Evolutionary conservation across 345 rosid genomes (phyloP), one percentile per base, ranked within the genome.

Genomic region (Moringa oleifera): DNA sequence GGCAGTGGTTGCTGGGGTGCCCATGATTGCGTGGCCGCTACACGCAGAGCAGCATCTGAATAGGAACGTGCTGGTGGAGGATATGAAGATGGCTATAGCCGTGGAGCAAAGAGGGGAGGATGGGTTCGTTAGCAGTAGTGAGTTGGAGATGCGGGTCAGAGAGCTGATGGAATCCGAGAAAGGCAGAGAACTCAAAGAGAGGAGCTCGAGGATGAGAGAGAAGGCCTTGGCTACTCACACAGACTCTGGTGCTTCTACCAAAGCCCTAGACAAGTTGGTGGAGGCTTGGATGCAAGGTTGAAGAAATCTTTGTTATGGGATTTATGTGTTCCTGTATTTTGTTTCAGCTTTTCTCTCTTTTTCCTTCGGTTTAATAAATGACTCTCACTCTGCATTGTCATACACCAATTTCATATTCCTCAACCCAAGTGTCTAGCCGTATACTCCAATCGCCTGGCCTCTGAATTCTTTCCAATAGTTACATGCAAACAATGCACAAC

Each of bases 31-130:
- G 3, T 72, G 71, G 71, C 75, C 75, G 28, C 73, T 81, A 6
- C 79, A 77, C 36, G 84, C 84, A 24, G 84, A 80, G 62, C 87
- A 82, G 36, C 64, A 73, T 57, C 68, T 57, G 25, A 80, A 80
- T 25, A 73, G 37, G 37, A 33, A 11, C 6, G 18, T 61, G 4
- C 17, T 87, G 50, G 92, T 84, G 65, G 84, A 77, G 9, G 90
- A 78, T 65, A 64, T 83, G 66, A 75, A 77, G 65, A 55, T 90
- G 1, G 90, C 80, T 2, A 59, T 84, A 33, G 51, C 80, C 2
- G 64, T 85, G 76, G 56, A 24, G 0, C 75, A 77, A n/a, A 17
- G 52, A 49, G 52, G 20, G 0, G 74, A 79, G 23, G 54, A 54
- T 0, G 85, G 86, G 31, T 70, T 77, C 1, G 88, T 85, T 73